Evolutionary conservation across 805 yeast species (phyloP).

Genomic region (Schizosaccharomyces octosporus): DNA sequence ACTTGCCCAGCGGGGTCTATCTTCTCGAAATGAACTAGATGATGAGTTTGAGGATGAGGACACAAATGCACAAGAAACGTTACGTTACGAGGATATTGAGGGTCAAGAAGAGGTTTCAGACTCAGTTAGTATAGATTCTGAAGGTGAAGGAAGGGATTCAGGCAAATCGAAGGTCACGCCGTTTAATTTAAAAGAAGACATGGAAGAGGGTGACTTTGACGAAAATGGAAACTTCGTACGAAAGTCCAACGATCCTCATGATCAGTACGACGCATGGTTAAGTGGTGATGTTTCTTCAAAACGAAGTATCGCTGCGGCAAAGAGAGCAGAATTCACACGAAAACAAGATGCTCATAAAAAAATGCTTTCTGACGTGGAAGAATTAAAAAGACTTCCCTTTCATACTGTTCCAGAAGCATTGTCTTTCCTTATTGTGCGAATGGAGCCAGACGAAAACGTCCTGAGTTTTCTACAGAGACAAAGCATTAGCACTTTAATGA

Average conservation of each 20-base stretch:
- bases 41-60: slow-evolving; percentile 10
- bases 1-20: not conserved
- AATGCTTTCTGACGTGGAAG: not conserved
- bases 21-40: slow-evolving; percentile 6
- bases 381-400: slow-evolving; percentile 2
- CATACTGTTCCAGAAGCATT: slow-evolving; percentile 11
- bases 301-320: slow-evolving; percentile 16
- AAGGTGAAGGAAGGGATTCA: slow-evolving; percentile 6
- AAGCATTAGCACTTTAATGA: slow-evolving; percentile 3
- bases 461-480: slow-evolving; percentile 25
- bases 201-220: slow-evolving; percentile 35
- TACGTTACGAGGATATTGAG: not conserved
- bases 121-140: slow-evolving; percentile 6
- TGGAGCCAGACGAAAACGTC: slow-evolving; percentile 36
- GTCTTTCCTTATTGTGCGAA: slow-evolving; percentile 16
- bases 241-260: slow-evolving; percentile 15
- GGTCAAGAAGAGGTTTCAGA: slow-evolving; percentile 1
- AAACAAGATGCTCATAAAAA: slow-evolving; percentile 1
- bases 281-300: slow-evolving; percentile 16
- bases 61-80: slow-evolving; percentile 4
- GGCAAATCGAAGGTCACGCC: slow-evolving; percentile 29
- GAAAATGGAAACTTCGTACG: slow-evolving; percentile 32
- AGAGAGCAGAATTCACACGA: slow-evolving; percentile 12
- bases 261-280: slow-evolving; percentile 19
- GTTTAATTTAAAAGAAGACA: slow-evolving; percentile 33